A percentile compares a stretch with the other conserved stretches of the same genome.
phyloP scores from a whole-genome alignment of 805 yeast genomes.

The Candida xyloterini region DNA sequence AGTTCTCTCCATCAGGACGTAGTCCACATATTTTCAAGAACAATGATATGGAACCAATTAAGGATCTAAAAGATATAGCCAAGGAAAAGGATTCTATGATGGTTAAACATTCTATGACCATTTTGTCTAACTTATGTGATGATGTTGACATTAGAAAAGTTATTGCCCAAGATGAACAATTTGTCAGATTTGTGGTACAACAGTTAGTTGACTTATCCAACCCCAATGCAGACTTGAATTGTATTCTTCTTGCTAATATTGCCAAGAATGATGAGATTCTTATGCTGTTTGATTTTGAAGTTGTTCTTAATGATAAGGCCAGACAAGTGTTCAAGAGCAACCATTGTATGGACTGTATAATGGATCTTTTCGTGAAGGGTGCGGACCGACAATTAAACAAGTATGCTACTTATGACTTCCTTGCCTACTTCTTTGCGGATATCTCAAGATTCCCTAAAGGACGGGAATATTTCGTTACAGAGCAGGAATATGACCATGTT shows the following conservation, averaged over 20 bases:
- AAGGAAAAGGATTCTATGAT: slow-evolving; percentile 51
- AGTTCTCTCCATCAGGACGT: slow-evolving; percentile 67
- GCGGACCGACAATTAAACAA: slow-evolving; percentile 66
- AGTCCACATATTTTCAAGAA: slow-evolving; percentile 59
- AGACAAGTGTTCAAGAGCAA: slow-evolving; percentile 52
- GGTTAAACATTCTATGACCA: slow-evolving; percentile 70
- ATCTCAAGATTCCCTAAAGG: slow-evolving; percentile 72
- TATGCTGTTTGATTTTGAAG: slow-evolving; percentile 42
- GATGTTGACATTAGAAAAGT: slow-evolving; percentile 59
- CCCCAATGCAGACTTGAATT: slow-evolving; percentile 72
- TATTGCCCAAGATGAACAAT: slow-evolving; percentile 62
- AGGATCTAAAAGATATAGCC: slow-evolving; percentile 63
- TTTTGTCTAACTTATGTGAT: slow-evolving; percentile 78
- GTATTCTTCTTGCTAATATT: slow-evolving; percentile 80
- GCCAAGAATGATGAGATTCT: slow-evolving; percentile 72
- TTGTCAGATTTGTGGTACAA: slow-evolving; percentile 45
- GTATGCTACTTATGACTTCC: slow-evolving; percentile 73
- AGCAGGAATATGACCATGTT: slow-evolving; percentile 69
- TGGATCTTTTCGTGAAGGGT: slow-evolving; percentile 90
- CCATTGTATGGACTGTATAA: slow-evolving; percentile 68
- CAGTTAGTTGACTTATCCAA: slow-evolving; percentile 55
- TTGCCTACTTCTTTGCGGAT: slow-evolving; percentile 88
- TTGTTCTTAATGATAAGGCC: slow-evolving; percentile 36
- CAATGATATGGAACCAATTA: slow-evolving; percentile 66
- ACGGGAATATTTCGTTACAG: slow-evolving; percentile 71